Percentiles rank a stretch among this genome's conserved stretches.
Conservation (phyloP, 2,329 filamentous ascomycete genomes). For the Aspergillaceae sp. region DNA sequence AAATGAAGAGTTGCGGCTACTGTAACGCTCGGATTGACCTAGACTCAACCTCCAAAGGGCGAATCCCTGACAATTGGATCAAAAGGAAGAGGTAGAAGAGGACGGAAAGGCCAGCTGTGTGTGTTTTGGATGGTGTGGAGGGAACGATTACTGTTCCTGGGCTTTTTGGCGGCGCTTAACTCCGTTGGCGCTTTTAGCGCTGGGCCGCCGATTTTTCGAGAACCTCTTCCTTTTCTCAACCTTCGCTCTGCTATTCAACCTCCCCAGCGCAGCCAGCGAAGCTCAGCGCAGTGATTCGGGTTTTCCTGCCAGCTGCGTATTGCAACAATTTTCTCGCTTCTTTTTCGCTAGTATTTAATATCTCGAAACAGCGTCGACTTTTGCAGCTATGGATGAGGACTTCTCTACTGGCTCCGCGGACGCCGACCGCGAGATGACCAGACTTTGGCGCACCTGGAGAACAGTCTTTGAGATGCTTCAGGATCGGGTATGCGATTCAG, state of each 20-base stretch:
- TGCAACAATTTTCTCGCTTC: background rate
- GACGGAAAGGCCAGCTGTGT: constrained; percentile 4
- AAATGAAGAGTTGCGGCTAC: background rate
- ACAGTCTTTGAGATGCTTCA: constrained; percentile 92
- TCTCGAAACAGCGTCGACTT: constrained; percentile 4
- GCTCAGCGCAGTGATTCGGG: background rate
- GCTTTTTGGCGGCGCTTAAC: constrained; percentile 19
- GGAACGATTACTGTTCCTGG: constrained; percentile 7
- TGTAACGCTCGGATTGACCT: background rate
- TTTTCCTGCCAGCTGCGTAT: constrained; percentile 1
- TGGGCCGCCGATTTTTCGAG: constrained; percentile 22
- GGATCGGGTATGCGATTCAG: constrained; percentile 60
- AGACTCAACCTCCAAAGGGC: background rate
- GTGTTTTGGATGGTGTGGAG: background rate
- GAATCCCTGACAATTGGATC: constrained; percentile 1
- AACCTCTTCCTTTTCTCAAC: constrained; percentile 8
- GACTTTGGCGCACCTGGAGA: constrained; percentile 88
- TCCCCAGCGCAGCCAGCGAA: constrained; percentile 4
- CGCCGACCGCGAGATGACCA: constrained; percentile 41
- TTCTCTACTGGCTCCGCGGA: constrained; percentile 28
- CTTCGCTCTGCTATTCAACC: constrained; percentile 15
- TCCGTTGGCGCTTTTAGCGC: constrained; percentile 19
- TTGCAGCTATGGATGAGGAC: constrained; percentile 32
- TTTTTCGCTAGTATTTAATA: constrained; percentile 1
- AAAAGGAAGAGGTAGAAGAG: constrained; percentile 6